Base-by-base conservation (phyloP, 495 filamentous ascomycete species). In the Astrocystis sublimbata region DNA sequence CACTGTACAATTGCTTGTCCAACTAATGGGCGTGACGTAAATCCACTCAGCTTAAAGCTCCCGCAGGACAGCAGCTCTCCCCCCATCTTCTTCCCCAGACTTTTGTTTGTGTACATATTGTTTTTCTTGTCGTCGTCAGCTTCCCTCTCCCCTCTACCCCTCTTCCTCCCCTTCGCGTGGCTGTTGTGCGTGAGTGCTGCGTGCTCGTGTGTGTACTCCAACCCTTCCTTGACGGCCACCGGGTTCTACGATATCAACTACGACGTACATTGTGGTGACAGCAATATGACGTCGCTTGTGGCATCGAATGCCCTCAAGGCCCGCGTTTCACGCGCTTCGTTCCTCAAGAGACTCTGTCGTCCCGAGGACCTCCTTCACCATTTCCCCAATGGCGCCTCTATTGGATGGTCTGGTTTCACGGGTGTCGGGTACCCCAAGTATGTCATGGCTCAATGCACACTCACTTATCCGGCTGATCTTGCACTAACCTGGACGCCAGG, bases 371-470 rank as follows among this genome's bases (percentile, higher is more conserved):
- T 96, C 55, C 80, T 96, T 51, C 81, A 88, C 57, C 81, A 88
- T 36, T 96, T 96, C 69, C 92, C 92, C 52, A 81, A 94, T 83
- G 88, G 87, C 71, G 74, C 89, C 8, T 93, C 93, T 71, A 83
- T 96, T 69, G 91, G 91, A 60, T 96, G 91, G 91, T 90, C 88
- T 65, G 92, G 92, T 24, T 96, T 96, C 73, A 96, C 92, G 24
- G 92, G 91, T 67, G 90, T 93, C 54, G 92, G 92, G 55, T 96
- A 96, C 75, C 91, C 91, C 53, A 94, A 94, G 89, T 89, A 80
- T 43, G 88, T 82, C 40, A 9, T 12, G 23, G 38, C 46, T 21
- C n/a, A 45, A 9, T 15, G 24, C 40, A n/a, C n/a, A n/a, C n/a
- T n/a, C n/a, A 26, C 17, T 35, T 58, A 23, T 43, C 35, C 46